phyloP scores from a whole-genome alignment of 148 eudicot genomes.

The Rhododendron williamsianum region DNA sequence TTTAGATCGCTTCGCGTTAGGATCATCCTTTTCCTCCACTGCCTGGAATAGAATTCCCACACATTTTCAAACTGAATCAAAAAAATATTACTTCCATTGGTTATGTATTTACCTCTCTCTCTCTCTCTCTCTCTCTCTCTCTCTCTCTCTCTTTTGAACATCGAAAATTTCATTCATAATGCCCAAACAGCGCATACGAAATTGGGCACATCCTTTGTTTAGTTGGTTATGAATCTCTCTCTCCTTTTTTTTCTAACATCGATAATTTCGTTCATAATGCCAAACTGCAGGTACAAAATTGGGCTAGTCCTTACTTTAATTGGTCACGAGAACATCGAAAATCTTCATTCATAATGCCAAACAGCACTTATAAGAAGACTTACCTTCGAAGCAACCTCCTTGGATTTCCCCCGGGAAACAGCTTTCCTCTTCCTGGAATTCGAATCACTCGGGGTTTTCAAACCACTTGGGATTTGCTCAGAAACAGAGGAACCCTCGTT shows the following conservation, averaged over 20 bases:
- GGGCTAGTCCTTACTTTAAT: no score
- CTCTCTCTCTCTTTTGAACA: no score
- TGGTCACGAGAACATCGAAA: no score
- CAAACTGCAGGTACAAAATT: no score
- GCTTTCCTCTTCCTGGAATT: slow-evolving; percentile 64
- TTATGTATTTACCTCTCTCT: neutral
- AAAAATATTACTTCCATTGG: neutral
- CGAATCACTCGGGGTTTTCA: slow-evolving; percentile 20
- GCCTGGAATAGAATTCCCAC: slow-evolving; percentile 24
- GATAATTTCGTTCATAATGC: no score
- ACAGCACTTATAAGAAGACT: neutral
- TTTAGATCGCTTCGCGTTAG: slow-evolving; percentile 44
- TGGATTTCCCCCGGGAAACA: slow-evolving; percentile 43
- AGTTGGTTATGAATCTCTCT: no score
- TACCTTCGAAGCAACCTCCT: slow-evolving; percentile 37
- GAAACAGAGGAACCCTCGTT: slow-evolving; percentile 56
- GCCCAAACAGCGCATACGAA: neutral
- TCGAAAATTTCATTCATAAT: neutral
- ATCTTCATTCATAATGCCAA: no score
- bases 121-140: neutral
- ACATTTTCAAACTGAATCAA: neutral
- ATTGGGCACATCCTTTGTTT: neutral
- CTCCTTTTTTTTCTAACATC: no score
- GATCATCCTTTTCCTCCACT: slow-evolving; percentile 29
- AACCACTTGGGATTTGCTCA: slow-evolving; percentile 39